Base-by-base conservation (phyloP, 306 rosid species). In the Boehmeria nivea region DNA sequence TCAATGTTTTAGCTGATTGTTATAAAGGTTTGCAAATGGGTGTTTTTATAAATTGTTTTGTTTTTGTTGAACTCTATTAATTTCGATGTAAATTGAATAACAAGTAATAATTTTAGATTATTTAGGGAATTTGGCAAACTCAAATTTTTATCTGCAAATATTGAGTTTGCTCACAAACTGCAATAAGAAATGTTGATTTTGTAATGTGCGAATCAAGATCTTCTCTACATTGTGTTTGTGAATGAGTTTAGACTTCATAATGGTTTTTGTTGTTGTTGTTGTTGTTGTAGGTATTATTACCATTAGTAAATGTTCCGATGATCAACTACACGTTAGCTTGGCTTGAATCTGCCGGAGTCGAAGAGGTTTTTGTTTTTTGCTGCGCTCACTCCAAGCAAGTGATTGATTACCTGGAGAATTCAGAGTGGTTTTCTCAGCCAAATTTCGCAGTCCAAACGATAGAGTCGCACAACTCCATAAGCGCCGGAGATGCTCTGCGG, bases 311-410 rank as follows among this genome's bases (percentile, higher is more conserved):
- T 66, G 88, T 76, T 60, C 99, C 96, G 1, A 83, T 93, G 99
- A 87, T 93, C 50, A 64, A 83, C 70, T 93, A 88, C 79, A 77
- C 96, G 15, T 62, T 93, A 68, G 81, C 90, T 0, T 93, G 99
- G 96, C 95, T 93, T 20, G 99, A 93, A 78, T 93, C 95, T 2
- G 96, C 99, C 1, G 96, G 95, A 17, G 86, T 93, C 3, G 99
- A 87, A 68, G 99, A 93, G 80, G 99, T 93, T 60, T 81, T 87
- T 43, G 95, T 87, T 20, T 93, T 93, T 70, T 87, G 96, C 59
- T 93, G 96, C 54, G 84, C 96, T 69, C 93, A 93, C 62, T 72
- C 99, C 5, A 85, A 83, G 57, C 99, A 93, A 73, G 95, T 93
- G 57, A 83, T 78, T 57, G 63, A 47, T 77, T 88, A 83, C 77